Base-by-base conservation (phyloP, 805 yeast species). In the Metschnikowia proteae region DNA sequence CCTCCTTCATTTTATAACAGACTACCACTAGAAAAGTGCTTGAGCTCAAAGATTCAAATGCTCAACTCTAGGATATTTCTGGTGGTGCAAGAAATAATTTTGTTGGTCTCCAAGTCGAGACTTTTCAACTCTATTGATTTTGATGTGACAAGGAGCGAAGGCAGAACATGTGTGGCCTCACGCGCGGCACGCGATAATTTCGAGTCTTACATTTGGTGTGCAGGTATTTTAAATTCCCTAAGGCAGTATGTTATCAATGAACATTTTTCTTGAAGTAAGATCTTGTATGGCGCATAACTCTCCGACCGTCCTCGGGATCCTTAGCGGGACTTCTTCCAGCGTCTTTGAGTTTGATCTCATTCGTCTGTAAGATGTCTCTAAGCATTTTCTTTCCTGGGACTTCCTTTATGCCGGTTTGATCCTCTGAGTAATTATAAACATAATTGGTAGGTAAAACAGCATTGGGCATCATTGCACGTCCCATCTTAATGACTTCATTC, bases 391-490 rank as follows among this genome's bases (percentile, higher is more conserved):
- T 61, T n/a, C 58, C 52, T 5, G 33, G 32, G 13, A 22, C n/a
- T 6, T 37, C 40, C 23, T 43, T 43, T 5, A 46, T 31, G 7
- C 13, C 32, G 8, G 39, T 32, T 17, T 49, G 47, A 17, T 40
- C 38, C 28, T 46, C 51, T n/a, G 61, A 55, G 46, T 58, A 57
- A 32, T 58, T 60, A 51, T 73, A 71, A 13, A 72, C 58, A 52
- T 66, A 69, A 45, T 64, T 67, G 7, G 65, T 54, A 1, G 77
- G 73, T 37, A 73, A 60, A 22, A 73, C 66, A 11, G 76, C 71
- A 50, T 73, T 72, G 26, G 85, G 85, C 63, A 82, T 73, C 83
- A 82, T 80, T 4, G 82, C 64, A 52, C 88, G 68, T 1, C 86
- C 88, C 47, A 82, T 61, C 51, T 75, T 74, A 47, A 82, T 80